Conservation (phyloP, 257 asterid species). For the Solanum raphanifolium region DNA sequence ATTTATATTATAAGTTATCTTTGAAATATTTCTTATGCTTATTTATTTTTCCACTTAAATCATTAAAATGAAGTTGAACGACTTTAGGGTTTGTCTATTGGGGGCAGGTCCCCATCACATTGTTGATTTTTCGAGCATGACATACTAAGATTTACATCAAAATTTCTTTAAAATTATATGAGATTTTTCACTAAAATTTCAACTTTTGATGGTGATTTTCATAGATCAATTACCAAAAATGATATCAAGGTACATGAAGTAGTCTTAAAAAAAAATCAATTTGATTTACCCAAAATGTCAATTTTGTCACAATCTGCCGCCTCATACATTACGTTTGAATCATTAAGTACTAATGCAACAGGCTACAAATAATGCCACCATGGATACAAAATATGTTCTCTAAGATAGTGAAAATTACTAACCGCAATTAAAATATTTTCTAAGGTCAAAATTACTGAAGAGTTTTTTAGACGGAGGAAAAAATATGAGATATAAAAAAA, state of each 20-base stretch:
- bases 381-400: not conserved
- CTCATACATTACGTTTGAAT: slow-evolving; percentile 36
- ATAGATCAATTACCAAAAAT: not conserved
- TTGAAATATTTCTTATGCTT: not conserved
- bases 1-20: not conserved
- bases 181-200: not conserved
- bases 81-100: not conserved
- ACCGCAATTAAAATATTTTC: not conserved
- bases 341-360: not conserved
- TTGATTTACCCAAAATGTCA: not conserved
- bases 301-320: slow-evolving; percentile 75
- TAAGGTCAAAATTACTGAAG: not conserved
- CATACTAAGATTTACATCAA: not conserved
- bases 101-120: not conserved
- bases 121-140: not conserved
- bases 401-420: not conserved
- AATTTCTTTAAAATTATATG: not conserved
- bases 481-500: not conserved
- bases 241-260: not conserved
- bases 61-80: not conserved
- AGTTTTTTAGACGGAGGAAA: not conserved
- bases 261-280: not conserved
- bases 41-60: not conserved
- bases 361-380: not conserved
- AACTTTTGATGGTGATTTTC: not conserved